Evolutionary conservation across 2,329 filamentous ascomycete genomes (phyloP), one percentile per base, ranked within the genome.

Genomic region (Ceratocystis cubensis): DNA sequence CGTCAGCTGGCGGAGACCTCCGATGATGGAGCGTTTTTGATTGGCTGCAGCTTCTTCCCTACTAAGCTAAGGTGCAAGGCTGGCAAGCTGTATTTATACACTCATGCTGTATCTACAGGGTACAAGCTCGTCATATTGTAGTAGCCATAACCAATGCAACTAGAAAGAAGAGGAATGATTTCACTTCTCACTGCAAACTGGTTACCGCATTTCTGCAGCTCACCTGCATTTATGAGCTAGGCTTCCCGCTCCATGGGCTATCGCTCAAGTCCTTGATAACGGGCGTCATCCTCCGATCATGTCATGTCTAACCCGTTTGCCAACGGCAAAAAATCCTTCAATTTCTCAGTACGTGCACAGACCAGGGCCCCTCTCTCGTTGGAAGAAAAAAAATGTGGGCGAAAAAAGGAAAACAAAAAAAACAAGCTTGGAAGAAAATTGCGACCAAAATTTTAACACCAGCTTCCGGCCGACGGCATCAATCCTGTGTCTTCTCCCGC

Each of bases 11-110:
- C 1, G 10, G 46, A 2, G 20, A 5, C 17, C 46, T 50, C 46
- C 3, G 79, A 85, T 69, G 82, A 88, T 70, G 80, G 84, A 28
- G 84, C 78, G 0, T 88, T 85, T 71, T 72, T 87, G 57, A 81
- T 88, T 69, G 85, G 84, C 7, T 88, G 84, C 71, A 22, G n/a
- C n/a, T 50, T 22, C 46, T 20, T 48, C 17, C 17, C 17, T 20
- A 5, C 28, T 30, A 6, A 30, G 1, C 28, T 1, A 30, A 6
- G 28, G 28, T 1, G n/a, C 46, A 50, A 50, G 22, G 46, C 46
- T 7, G 45, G 2, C 17, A 48, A 48, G 46, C 10, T 13, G 46
- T 22, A 50, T 20, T 37, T 37, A 13, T 41, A 13, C 15, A 20
- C 45, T 48, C 5, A 48, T 20, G 3, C 45, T 48, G 6, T 1